Base-by-base conservation (phyloP, 352 stramenopile genomes). In the Thalassiosira hispida region DNA sequence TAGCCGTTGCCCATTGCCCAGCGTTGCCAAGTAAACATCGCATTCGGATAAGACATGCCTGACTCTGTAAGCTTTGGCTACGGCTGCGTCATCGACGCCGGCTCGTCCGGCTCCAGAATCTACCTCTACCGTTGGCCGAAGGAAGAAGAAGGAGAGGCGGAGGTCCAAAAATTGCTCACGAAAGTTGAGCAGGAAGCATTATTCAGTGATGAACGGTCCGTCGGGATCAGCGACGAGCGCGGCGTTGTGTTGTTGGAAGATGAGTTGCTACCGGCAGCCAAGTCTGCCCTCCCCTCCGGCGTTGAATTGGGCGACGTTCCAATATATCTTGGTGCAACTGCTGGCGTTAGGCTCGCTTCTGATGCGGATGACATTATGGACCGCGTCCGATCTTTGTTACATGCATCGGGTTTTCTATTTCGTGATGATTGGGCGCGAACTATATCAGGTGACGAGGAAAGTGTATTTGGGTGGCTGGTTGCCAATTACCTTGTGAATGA, bases 301-400 rank as follows among this genome's bases (percentile, higher is more conserved):
- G 29, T 56, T 1, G 4, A 70, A 42, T 40, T 42, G 11, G 4
- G 18, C 0, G 31, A 61, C 7, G 60, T 78, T 46, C 93, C 91
- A 1, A 96, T 96, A 23, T 96, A 93, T 64, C 82, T 96, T 11
- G 95, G 95, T 66, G 93, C 93, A 1, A 96, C 93, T 1, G 93
- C 87, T 22, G 91, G 92, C 9, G 86, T 96, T 70, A 69, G 92
- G 27, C 85, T 89, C 7, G 49, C 75, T 9, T 52, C 85, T 40
- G 73, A 89, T 7, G 29, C 31, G 3, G 63, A 84, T 9, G 51
- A 49, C 16, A 69, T 93, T 12, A 84, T 95, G n/a, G 49, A 46
- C n/a, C 65, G 47, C 18, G 69, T 95, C 18, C 68, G 85, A 35
- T 52, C 57, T 0, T 18, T 91, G 8, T 81, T 92, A 52, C 67